Evolutionary conservation across 257 asterid genomes (phyloP), one percentile per base, ranked within the genome.

Genomic region (Primulina eburnea): DNA sequence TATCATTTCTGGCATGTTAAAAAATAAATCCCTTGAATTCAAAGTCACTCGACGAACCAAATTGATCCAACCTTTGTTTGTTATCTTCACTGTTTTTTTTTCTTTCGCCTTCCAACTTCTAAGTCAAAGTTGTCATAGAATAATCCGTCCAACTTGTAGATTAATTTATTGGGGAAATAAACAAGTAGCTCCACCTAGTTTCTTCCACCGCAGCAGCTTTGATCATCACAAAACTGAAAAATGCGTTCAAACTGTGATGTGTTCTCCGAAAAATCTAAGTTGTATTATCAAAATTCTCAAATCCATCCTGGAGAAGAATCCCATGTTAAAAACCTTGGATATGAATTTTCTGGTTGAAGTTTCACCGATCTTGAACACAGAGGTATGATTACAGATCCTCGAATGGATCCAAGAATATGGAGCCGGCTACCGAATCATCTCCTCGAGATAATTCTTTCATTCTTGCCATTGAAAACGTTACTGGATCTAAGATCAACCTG

Each of bases 401-500:
- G 26, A 3, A 11, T 40, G 53, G 88, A 89, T 80, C 85, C 87
- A 2, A 32, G 68, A 64, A 81, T 89, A 69, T 89, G 96, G 94
- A 79, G 92, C 61, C 71, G 53, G 63, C 50, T 89, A 32, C 96
- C 96, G 12, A 78, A 82, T 56, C 86, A 87, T 56, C 79, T 89
- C 70, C 84, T 87, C 7, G 91, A 87, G 24, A 77, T 63, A 8
- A 71, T 89, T 3, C 90, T 89, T 29, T 82, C 91, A 21, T 82
- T 89, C 69, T 75, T 89, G 1, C 96, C 96, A 6, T 73, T 87
- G 29, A 87, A 89, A 67, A 65, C 85, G 3, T 79, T 87, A 78
- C 79, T 89, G 72, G 65, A 70, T 64, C 88, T 89, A 69, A 72
- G 83, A 64, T 81, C 93, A 70, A 89, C 93, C 69, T 87, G 87